Evolutionary conservation across 2,329 filamentous ascomycete species (phyloP).

Genomic region (Pseudodiploospora longispora): DNA sequence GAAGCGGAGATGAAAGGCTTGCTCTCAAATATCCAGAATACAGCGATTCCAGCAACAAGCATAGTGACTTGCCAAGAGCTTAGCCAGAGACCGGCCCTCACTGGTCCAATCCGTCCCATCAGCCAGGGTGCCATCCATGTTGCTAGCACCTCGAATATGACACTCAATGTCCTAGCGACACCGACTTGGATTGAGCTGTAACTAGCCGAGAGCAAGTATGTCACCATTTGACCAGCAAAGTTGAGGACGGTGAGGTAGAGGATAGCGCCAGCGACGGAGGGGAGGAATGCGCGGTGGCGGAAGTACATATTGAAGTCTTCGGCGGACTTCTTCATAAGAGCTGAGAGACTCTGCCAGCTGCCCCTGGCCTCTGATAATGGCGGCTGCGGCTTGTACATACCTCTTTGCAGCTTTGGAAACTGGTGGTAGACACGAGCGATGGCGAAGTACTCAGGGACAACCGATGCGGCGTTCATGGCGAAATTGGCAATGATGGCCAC

Average conservation of each 20-base stretch:
- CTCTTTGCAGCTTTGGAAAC: slow-evolving; percentile 17
- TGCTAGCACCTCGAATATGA: slow-evolving; percentile 49
- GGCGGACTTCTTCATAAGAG: too few relatives aligned
- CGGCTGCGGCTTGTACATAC: slow-evolving; percentile 9
- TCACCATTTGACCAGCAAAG: slow-evolving; percentile 56
- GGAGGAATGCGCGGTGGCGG: slow-evolving; percentile 46
- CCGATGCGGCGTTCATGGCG: slow-evolving; percentile 39
- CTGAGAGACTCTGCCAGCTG: background rate
- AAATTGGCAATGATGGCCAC: slow-evolving; percentile 42
- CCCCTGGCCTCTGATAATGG: background rate
- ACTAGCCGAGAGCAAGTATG: slow-evolving; percentile 49
- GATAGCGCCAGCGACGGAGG: slow-evolving; percentile 51
- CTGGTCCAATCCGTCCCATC: slow-evolving; percentile 45
- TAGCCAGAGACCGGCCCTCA: slow-evolving; percentile 65
- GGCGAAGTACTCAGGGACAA: slow-evolving; percentile 43
- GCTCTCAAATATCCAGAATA: slow-evolving; percentile 29
- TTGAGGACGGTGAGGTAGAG: slow-evolving; percentile 55
- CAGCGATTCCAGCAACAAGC: slow-evolving; percentile 32
- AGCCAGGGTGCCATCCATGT: slow-evolving; percentile 52
- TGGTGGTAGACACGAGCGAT: slow-evolving; percentile 30
- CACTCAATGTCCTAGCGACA: slow-evolving; percentile 42
- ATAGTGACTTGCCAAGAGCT: slow-evolving; percentile 58
- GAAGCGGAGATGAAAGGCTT: slow-evolving; percentile 31
- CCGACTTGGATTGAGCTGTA: slow-evolving; percentile 45
- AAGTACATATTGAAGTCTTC: slow-evolving; percentile 40